Percentiles rank a stretch among this genome's conserved stretches.
phyloP scores from a whole-genome alignment of 352 stramenopile genomes.

The Pythium guiyangense region DNA sequence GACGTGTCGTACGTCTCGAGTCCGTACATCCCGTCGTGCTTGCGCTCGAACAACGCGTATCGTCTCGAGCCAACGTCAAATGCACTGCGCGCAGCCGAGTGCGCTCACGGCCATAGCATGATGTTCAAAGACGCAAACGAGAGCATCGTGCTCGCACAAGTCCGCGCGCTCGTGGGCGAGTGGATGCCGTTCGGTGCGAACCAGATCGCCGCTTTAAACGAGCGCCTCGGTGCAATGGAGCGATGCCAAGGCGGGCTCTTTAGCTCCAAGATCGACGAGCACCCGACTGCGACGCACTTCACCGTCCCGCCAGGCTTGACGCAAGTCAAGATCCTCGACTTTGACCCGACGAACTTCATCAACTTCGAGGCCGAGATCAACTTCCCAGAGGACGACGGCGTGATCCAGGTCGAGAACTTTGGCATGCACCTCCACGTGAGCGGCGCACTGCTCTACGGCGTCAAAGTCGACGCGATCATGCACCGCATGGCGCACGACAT shows the following conservation, averaged over 20 bases:
- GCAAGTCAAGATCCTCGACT: slow-evolving; percentile 96
- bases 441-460: slow-evolving; percentile 69
- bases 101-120: slow-evolving; percentile 80
- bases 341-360: slow-evolving; percentile 96
- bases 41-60: slow-evolving; percentile 90
- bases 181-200: slow-evolving; percentile 98
- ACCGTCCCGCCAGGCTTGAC: slow-evolving; percentile 91
- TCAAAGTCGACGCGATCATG: slow-evolving; percentile 96
- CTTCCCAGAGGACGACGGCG: slow-evolving; percentile 90
- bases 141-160: slow-evolving; percentile 94
- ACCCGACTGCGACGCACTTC: slow-evolving; percentile 83
- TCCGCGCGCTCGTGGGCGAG: slow-evolving; percentile 95
- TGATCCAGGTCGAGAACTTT: slow-evolving; percentile 97
- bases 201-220: slow-evolving; percentile 96
- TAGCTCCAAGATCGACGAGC: slow-evolving; percentile 90
- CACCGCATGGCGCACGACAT: slow-evolving; percentile 95
- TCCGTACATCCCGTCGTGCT: slow-evolving; percentile 94
- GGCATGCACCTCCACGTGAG: slow-evolving; percentile 85
- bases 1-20: slow-evolving; percentile 97
- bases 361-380: slow-evolving; percentile 99
- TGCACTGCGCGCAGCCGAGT: slow-evolving; percentile 89
- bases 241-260: slow-evolving; percentile 96
- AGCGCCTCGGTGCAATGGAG: slow-evolving; percentile 94
- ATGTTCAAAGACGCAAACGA: slow-evolving; percentile 92
- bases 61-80: slow-evolving; percentile 92